These are phyloP conservation scores for Epichloe sp. DNA, from an alignment of 2,329 filamentous ascomycete genomes.

Conservation along the genomic window DNA sequence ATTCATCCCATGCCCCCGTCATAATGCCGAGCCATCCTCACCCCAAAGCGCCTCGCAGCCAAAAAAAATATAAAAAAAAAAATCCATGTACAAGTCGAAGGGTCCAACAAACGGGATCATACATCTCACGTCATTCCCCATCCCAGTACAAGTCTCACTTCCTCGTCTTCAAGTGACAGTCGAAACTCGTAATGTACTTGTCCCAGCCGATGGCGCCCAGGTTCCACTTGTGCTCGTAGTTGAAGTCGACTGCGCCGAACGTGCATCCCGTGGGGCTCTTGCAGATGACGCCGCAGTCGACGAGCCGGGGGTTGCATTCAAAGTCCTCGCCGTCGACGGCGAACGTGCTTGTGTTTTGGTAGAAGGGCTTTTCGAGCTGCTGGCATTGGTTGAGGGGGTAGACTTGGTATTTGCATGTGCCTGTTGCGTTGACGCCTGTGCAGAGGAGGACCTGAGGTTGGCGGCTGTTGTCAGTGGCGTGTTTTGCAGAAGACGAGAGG, in stretches of 20 bases:
- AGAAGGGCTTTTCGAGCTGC: slow-evolving; percentile 28
- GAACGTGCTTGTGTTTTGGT: slow-evolving; percentile 33
- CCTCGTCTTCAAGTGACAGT: slow-evolving; percentile 13
- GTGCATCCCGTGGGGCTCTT: slow-evolving; percentile 39
- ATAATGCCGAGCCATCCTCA: slow-evolving; percentile 1
- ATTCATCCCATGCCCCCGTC: too few species aligned
- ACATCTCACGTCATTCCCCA: neutral
- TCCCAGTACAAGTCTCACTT: neutral
- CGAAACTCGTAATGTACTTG: slow-evolving; percentile 22
- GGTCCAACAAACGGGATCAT: neutral
- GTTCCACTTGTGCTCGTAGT: slow-evolving; percentile 33
- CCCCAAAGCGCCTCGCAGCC: neutral
- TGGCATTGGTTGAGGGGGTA: slow-evolving; percentile 32
- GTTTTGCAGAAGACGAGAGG: neutral
- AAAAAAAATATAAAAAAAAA: too few species aligned
- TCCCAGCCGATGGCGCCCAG: slow-evolving; percentile 33
- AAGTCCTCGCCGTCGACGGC: slow-evolving; percentile 36
- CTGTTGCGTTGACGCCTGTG: slow-evolving; percentile 36
- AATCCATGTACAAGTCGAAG: neutral
- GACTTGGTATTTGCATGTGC: slow-evolving; percentile 29
- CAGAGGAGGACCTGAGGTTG: slow-evolving; percentile 33
- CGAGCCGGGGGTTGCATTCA: slow-evolving; percentile 29
- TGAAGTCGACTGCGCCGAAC: slow-evolving; percentile 32
- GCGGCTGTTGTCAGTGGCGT: too few species aligned
- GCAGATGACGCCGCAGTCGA: slow-evolving; percentile 30